Evolutionary conservation across 495 filamentous ascomycete species (phyloP).

Genomic region (Sabuloglossum arenarium): DNA sequence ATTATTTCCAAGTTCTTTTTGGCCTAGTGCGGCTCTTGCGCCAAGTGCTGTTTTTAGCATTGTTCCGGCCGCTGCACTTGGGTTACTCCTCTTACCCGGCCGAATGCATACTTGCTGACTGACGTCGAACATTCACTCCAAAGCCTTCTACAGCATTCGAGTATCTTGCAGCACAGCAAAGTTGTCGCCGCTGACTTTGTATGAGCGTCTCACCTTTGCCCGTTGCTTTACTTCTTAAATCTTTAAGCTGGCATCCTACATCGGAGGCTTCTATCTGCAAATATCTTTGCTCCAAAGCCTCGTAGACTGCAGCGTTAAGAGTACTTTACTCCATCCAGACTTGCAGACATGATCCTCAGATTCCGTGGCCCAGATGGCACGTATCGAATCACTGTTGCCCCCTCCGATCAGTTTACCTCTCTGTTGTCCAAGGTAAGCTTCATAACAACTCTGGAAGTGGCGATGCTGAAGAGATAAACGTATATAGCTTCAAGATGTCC

Average conservation of each 20-base stretch:
- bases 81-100: neutral
- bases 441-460: neutral
- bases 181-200: neutral
- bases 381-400: constrained; percentile 42
- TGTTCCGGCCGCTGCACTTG: too few species aligned
- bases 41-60: too few species aligned
- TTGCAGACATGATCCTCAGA: constrained; percentile 40
- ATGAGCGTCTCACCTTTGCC: neutral
- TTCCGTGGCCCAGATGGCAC: constrained; percentile 50
- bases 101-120: neutral
- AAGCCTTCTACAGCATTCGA: neutral
- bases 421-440: constrained; percentile 27
- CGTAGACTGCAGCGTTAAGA: neutral
- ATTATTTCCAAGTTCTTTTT: neutral
- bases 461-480: constrained; percentile 1
- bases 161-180: neutral
- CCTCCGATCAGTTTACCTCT: constrained; percentile 25
- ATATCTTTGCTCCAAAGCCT: neutral
- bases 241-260: neutral
- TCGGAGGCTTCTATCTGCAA: neutral
- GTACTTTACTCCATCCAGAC: neutral
- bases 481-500: constrained; percentile 34
- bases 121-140: neutral
- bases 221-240: neutral
- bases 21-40: neutral